Percentiles rank a stretch among this genome's conserved stretches.
Evolutionary conservation across 2,329 filamentous ascomycete genomes (phyloP).

Genomic region (Talaromyces sp.): DNA sequence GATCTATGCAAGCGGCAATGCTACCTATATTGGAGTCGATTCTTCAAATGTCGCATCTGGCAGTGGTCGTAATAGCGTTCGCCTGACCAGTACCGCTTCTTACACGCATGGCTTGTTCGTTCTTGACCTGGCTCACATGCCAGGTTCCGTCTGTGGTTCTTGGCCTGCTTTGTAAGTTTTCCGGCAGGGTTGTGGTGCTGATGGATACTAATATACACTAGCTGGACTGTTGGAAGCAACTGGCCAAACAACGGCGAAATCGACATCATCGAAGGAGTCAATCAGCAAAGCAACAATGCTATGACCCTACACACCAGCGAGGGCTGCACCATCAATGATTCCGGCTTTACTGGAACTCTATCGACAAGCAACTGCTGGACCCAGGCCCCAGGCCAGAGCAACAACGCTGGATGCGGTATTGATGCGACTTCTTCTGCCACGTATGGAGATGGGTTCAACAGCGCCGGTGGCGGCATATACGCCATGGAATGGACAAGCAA

Average conservation of each 20-base stretch:
- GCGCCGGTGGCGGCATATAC: conserved; percentile 65
- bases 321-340: conserved; percentile 57
- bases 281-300: conserved; percentile 56
- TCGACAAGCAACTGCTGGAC: conserved; percentile 59
- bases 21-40: conserved; percentile 67
- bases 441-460: conserved; percentile 70
- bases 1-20: conserved; percentile 54
- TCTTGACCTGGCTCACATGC: conserved; percentile 71
- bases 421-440: conserved; percentile 48
- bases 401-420: conserved; percentile 60
- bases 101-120: conserved; percentile 68
- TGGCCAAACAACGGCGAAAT: conserved; percentile 74
- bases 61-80: conserved; percentile 66
- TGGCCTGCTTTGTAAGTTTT: conserved; percentile 65
- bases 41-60: conserved; percentile 53
- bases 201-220: conserved; percentile 18
- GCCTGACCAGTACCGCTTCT: conserved; percentile 62
- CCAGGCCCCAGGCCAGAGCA: conserved; percentile 40
- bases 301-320: conserved; percentile 66
- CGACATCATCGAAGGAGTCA: conserved; percentile 77
- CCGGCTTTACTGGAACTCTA: conserved; percentile 47
- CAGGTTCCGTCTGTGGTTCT: conserved; percentile 64
- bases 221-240: conserved; percentile 59
- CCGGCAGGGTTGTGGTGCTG: neutral
- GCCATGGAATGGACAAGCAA: conserved; percentile 72